Base-by-base conservation (phyloP, 768 basidiomycete genomes). In the Pisolithus microcarpus region DNA sequence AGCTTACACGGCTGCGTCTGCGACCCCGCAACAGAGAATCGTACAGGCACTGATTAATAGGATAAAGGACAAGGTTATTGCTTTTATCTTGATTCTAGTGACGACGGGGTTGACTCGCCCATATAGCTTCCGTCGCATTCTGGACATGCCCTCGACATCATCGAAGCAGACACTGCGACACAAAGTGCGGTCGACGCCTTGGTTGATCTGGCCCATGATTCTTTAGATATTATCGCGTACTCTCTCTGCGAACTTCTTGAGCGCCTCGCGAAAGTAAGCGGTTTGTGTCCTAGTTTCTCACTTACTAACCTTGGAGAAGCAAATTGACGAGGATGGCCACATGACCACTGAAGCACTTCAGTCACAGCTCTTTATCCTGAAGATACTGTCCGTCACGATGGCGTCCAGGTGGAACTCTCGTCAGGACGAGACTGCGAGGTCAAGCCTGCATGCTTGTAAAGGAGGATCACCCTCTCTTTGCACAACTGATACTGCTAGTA, bases 111-210 rank as follows among this genome's bases (percentile, higher is more conserved):
- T 38, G 30, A 4, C 26, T 8, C 38, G 45, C 40, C 19, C 9
- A 16, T 30, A 4, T n/a, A 96, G 93, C 76, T 96, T 8, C 93
- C 92, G 49, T 84, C 81, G 62, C 77, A 90, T 68, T 92, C 92
- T 30, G 92, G 92, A 18, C 72, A 80, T 38, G 71, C 81, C 11
- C 65, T 94, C 52, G 81, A 83, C 60, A 75, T 78, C 26, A 71
- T 94, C 49, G 91, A 95, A 68, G 74, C 73, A 7, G 91, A 94
- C 66, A 70, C 75, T 31, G 81, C 88, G 5, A 81, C 87, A 0
- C 80, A 82, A 55, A 82, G 88, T 61, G 80, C 86, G 7, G 80
- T 93, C 38, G 80, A 85, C 56, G 81, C 90, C 11, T 73, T 95
- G 16, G 78, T 89, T n/a, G 82, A 89, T 42, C 76, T 94, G 13